Evolutionary conservation across 306 rosid genomes (phyloP).

Genomic region (Glycine soja): DNA sequence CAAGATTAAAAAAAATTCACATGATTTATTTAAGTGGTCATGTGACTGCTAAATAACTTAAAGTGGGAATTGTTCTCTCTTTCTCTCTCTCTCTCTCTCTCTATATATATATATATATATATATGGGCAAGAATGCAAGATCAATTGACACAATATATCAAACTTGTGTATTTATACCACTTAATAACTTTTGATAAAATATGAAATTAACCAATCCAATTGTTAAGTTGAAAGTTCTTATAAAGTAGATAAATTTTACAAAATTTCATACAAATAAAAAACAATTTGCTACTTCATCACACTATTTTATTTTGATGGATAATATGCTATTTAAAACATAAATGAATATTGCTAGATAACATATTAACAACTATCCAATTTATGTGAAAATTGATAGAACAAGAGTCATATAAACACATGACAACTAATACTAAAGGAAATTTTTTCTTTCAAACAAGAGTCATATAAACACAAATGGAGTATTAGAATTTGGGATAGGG

Average conservation of each 20-base stretch:
- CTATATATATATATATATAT: no score
- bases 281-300: not conserved
- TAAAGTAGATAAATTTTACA: not conserved
- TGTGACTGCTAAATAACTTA: no score
- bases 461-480: not conserved
- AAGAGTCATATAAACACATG: conserved; percentile 12
- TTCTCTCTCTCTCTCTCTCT: no score
- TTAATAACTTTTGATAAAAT: not conserved
- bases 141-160: not conserved
- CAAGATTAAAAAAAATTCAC: not conserved
- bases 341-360: not conserved
- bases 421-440: not conserved
- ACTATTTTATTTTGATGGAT: not conserved
- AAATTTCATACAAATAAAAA: no score
- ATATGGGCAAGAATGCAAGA: no score
- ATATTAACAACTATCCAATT: not conserved
- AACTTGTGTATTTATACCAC: not conserved
- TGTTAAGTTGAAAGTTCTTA: not conserved
- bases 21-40: no score
- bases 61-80: no score
- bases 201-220: not conserved
- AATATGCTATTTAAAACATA: not conserved
- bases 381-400: not conserved
- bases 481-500: not conserved
- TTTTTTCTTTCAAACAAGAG: not conserved